Base-by-base conservation (phyloP, 1,139 yeast genomes). In the Hyphopichia pseudoburtonii region DNA sequence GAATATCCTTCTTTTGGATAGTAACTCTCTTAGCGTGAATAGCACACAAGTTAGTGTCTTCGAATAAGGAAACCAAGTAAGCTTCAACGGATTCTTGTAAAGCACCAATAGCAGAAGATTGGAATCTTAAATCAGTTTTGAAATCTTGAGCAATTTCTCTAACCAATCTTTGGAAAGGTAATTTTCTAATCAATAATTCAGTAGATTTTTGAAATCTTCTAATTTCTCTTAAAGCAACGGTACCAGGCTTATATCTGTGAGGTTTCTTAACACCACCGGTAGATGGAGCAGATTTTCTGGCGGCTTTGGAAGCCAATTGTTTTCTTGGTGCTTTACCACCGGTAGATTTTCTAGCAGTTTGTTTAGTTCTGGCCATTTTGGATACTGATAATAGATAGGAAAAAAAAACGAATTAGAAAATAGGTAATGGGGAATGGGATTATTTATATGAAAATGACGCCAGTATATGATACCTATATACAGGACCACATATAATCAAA, bases 311-410 rank as follows among this genome's bases (percentile, higher is more conserved):
- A 62, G 97, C 97, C 65, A 90, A 82, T 77, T 89, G 96, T 79
- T 90, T 90, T 85, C 97, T 87, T 80, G 97, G 97, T 51, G 97
- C 97, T 74, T 90, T 90, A 78, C 97, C 97, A 84, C 96, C 96
- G 64, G 96, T 88, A 58, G 97, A 88, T 76, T 89, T 89, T 84
- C 96, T 87, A 65, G 97, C 96, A 53, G 97, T 89, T 80, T 90
- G 96, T 77, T 90, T 89, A 53, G 96, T 89, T 86, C 97, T 89
- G 70, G 97, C 97, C 97, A 89, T 89, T 72, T 51, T 70, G 47
- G 30, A 37, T 48, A 35, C 35, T 42, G 32, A 34, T 39, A 39
- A 28, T 4, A 17, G 26, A 17, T 5, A 4, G 10, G 16, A 16
- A 16, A 26, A 3, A 32, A 26, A 19, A 22, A 27, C 17, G 19